Conservation (phyloP, 805 yeast genomes). For the Myxozyma nipponensis region DNA sequence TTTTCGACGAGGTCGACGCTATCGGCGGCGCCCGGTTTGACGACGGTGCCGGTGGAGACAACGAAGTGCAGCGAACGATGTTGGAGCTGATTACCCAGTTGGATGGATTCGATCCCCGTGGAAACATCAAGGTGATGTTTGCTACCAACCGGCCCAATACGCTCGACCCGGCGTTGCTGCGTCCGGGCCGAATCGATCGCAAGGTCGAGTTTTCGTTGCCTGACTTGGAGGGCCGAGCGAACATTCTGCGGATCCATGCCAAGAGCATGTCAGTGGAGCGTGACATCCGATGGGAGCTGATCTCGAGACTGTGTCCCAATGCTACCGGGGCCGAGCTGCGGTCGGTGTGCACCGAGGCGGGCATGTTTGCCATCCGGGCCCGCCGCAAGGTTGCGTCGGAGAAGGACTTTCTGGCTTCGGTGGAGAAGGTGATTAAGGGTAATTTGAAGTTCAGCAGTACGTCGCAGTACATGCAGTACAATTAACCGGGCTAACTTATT, state of each 20-base stretch:
- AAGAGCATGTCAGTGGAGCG: constrained; percentile 97
- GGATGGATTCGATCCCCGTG: constrained; percentile 98
- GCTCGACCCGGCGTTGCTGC: constrained; percentile 91
- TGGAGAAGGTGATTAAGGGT: constrained; percentile 97
- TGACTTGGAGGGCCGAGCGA: constrained; percentile 96
- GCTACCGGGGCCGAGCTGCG: constrained; percentile 98
- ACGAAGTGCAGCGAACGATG: constrained; percentile 99
- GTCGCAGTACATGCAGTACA: constrained; percentile 87
- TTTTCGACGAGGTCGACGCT: constrained; percentile 98
- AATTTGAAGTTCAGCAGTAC: constrained; percentile 96
- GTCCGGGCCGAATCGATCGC: constrained; percentile 99
- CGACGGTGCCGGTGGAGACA: constrained; percentile 98
- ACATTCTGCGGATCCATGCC: constrained; percentile 93
- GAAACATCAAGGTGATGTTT: constrained; percentile 98
- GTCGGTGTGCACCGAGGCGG: constrained; percentile 98
- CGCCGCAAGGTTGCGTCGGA: constrained; percentile 98
- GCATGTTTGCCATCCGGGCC: constrained; percentile 98
- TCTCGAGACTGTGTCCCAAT: constrained; percentile 95
- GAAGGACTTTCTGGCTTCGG: constrained; percentile 95
- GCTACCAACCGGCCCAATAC: constrained; percentile 99
- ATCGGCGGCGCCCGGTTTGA: constrained; percentile 99
- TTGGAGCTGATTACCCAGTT: constrained; percentile 94
- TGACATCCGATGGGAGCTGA: constrained; percentile 97
- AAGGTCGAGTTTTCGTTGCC: constrained; percentile 96
- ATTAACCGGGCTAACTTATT: constrained; percentile 6